phyloP scores from a whole-genome alignment of 345 rosid species.

The Aquilaria malaccensis region DNA sequence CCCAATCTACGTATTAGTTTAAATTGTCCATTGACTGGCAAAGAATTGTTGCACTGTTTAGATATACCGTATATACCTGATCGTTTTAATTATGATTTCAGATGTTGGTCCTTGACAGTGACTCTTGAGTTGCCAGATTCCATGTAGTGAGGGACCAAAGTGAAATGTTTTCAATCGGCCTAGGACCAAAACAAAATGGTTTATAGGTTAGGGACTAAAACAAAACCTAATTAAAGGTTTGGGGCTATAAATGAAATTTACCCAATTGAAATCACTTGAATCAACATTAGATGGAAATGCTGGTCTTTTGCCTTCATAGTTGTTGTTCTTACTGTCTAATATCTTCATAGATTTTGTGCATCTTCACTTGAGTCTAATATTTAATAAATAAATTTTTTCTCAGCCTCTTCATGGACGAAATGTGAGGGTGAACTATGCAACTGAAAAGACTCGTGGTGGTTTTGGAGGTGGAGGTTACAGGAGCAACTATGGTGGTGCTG shows the following conservation, averaged over 20 bases:
- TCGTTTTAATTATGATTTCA: too few relatives aligned
- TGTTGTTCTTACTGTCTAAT: neutral
- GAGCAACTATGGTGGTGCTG: neutral
- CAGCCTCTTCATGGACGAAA: slow-evolving; percentile 3
- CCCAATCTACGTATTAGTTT: too few relatives aligned
- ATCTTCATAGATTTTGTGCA: neutral
- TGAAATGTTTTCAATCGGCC: too few relatives aligned
- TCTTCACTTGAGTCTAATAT: neutral
- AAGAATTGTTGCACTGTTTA: too few relatives aligned
- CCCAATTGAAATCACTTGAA: neutral
- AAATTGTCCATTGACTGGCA: too few relatives aligned
- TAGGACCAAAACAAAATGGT: too few relatives aligned
- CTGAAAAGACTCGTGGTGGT: slow-evolving; percentile 1
- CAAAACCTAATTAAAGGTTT: neutral
- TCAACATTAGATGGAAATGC: too few relatives aligned
- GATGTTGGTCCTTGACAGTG: too few relatives aligned
- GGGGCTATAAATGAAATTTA: neutral
- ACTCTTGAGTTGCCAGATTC: too few relatives aligned
- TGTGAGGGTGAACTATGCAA: slow-evolving; percentile 7
- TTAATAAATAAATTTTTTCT: neutral
- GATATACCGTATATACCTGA: too few relatives aligned
- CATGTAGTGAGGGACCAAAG: too few relatives aligned
- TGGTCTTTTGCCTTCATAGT: neutral
- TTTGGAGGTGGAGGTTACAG: neutral
- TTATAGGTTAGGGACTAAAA: neutral